Conservation (phyloP, 345 rosid genomes). For the Bretschneidera sinensis region DNA sequence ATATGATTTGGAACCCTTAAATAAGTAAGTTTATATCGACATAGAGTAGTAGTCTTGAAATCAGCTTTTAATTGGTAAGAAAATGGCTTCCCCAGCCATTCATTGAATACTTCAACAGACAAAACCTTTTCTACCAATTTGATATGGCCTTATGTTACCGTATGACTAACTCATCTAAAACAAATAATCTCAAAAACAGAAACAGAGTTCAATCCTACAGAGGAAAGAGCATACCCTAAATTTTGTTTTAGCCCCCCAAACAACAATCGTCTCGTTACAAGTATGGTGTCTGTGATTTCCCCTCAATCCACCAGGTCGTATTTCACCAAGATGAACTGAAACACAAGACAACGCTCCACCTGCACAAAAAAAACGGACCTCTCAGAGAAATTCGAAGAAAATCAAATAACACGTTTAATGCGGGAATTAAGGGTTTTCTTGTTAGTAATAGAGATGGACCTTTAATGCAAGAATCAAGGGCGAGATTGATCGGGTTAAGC, state of each 20-base stretch:
- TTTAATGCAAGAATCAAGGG: constrained; percentile 42
- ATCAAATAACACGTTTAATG: background rate
- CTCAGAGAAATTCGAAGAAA: constrained; percentile 2
- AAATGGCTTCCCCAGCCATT: background rate
- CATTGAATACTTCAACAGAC: background rate
- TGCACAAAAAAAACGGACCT: constrained; percentile 19
- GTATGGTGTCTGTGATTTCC: constrained; percentile 84
- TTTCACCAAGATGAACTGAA: constrained; percentile 72
- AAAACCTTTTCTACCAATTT: too few relatives aligned
- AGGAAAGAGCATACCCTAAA: constrained; percentile 50
- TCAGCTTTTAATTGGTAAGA: background rate
- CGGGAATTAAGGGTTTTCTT: too few relatives aligned
- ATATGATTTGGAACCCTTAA: too few relatives aligned
- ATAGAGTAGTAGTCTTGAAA: background rate
- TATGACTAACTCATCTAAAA: background rate
- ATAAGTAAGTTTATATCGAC: too few relatives aligned
- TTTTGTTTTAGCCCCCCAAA: constrained; percentile 89
- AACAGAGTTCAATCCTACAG: background rate
- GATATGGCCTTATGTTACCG: background rate
- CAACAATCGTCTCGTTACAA: constrained; percentile 75
- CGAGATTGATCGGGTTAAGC: constrained; percentile 62
- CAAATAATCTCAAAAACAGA: background rate
- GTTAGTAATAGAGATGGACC: constrained; percentile 35
- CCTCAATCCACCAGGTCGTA: constrained; percentile 62
- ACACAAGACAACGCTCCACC: constrained; percentile 67